Base-by-base conservation (phyloP, 345 rosid species). In the Gossypium australe region DNA sequence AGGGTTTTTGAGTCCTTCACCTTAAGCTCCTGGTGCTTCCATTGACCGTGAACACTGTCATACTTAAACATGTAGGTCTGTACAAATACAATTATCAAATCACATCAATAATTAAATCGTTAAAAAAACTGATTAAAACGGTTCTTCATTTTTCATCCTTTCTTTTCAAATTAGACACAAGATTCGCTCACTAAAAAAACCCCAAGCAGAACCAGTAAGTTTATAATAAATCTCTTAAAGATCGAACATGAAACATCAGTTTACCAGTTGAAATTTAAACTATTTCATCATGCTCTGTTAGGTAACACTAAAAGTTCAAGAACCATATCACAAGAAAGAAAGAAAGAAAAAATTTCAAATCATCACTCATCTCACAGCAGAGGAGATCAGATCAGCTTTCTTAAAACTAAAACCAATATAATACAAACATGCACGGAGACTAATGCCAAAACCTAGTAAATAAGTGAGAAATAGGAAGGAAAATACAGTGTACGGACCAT, bases 11-110 rank as follows among this genome's bases (percentile, higher is more conserved):
- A 16, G 20, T 62, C 67, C 43, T 62, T 62, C 45, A 62, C 45
- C 67, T 62, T 34, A 5, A 62, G 45, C 17, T 62, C 67, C 8
- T 62, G 67, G 67, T 62, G 67, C 44, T 62, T 62, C 67, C 67
- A 62, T 16, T 62, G 67, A 62, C 67, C 67, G 17, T 62, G 67
- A 8, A 62, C 67, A 12, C 20, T 29, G 18, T 62, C 67, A 1
- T 62, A 62, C 45, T 29, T 62, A 16, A 62, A 62, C 67, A 62
- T 62, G n/a, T 62, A 62, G 12, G 67, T 62, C 45, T 62, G 44
- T 62, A 38, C 44, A 5, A 34, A 29, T 22, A 62, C 9, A 34
- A 34, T 7, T 17, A 29, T 16, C 4, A 62, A 62, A 29, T 29
- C 67, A 16, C 14, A 12, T 59, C 66, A 29, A 61, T 27, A 27